Evolutionary conservation across 2,329 filamentous ascomycete genomes (phyloP).

Genomic region (Basipetospora sp.): DNA sequence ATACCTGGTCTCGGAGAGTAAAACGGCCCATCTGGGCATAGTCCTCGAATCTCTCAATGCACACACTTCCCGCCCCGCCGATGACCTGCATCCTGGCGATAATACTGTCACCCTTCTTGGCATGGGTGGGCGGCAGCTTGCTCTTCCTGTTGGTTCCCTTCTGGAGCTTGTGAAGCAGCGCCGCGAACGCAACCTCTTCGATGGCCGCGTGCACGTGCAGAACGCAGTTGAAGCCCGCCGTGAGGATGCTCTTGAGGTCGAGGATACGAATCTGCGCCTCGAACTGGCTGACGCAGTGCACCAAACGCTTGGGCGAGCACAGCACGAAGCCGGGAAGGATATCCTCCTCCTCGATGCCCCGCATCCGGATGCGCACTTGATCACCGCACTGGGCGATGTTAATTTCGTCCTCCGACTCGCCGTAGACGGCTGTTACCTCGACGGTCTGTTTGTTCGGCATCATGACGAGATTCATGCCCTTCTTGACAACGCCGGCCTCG

Average conservation of each 20-base stretch:
- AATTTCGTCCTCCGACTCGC: constrained; percentile 91
- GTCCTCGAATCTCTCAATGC: constrained; percentile 88
- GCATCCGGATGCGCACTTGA: constrained; percentile 80
- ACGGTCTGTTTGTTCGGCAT: constrained; percentile 87
- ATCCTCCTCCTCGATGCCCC: constrained; percentile 94
- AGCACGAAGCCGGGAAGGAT: constrained; percentile 90
- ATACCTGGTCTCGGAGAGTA: constrained; percentile 74
- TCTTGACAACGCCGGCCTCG: constrained; percentile 85
- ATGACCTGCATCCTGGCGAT: constrained; percentile 84
- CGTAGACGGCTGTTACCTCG: constrained; percentile 72
- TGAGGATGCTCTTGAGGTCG: constrained; percentile 85
- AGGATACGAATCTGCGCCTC: constrained; percentile 94
- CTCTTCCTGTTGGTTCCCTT: constrained; percentile 88
- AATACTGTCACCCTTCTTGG: constrained; percentile 66
- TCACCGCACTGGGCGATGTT: constrained; percentile 73
- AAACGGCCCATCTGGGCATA: constrained; percentile 89
- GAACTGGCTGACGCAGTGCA: constrained; percentile 77
- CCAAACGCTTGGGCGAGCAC: constrained; percentile 83
- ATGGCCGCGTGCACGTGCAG: constrained; percentile 94
- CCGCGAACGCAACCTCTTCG: constrained; percentile 86
- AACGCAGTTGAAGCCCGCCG: constrained; percentile 93
- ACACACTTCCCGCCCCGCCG: constrained; percentile 72
- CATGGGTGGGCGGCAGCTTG: constrained; percentile 84
- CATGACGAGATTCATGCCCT: constrained; percentile 72
- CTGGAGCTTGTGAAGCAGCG: constrained; percentile 82